Base-by-base conservation (phyloP, 2,329 filamentous ascomycete species). In the Fusarium drepaniforme region DNA sequence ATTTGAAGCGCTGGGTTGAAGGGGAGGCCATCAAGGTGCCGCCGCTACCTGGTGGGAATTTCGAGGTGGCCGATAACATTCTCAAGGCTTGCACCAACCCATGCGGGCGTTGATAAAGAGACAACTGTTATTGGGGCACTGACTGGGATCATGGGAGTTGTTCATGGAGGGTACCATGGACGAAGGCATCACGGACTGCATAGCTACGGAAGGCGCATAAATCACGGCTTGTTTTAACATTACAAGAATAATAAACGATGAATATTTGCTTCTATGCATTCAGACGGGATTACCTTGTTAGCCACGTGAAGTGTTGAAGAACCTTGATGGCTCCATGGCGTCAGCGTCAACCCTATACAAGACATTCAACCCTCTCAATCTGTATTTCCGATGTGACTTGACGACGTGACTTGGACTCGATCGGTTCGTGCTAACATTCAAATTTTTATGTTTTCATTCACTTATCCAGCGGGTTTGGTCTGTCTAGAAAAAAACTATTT, bases 21-120 rank as follows among this genome's bases (percentile, higher is more conserved):
- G 23, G 15, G 16, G 33, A 23, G 61, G 21, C 67, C 72, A 78
- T 79, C 77, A 77, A 70, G 77, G 77, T 64, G 46, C 30, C 21
- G 40, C 18, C 35, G 51, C 11, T 11, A 35, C 23, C 25, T 2
- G 37, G 57, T 40, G 61, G 37, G 5, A 49, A 72, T 44, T 38
- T 7, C 13, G 15, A 63, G 16, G 13, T n/a, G 0, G 6, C 28
- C 4, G 9, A 35, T 18, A 13, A 3, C 21, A 21, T 3, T 8
- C 21, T 25, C 44, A 30, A 49, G 21, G 13, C 8, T 37, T 33
- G 11, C 13, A 18, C 72, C 4, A 5, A 38, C 37, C 23, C 37
- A 53, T 40, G 62, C 59, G 56, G 18, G 49, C 11, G 18, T 65
- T 64, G 38, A 25, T 42, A 38, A 46, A 38, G 62, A 66, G 57